Percentiles rank a stretch among this genome's conserved stretches.
Conservation (phyloP, 2,329 filamentous ascomycete genomes). For the Didymellaceae sp. region DNA sequence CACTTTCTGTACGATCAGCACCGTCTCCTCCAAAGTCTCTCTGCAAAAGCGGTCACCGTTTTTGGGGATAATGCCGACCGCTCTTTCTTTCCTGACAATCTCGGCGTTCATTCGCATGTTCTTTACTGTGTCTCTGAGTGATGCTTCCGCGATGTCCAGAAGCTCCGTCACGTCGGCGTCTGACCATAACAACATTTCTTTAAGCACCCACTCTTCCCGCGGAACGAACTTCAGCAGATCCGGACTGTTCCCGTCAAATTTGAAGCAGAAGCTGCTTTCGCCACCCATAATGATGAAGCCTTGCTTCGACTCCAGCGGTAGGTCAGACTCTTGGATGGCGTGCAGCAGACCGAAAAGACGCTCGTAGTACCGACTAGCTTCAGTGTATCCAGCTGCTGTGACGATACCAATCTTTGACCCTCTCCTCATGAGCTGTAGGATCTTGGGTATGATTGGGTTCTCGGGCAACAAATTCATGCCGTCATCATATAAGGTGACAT, state of each 20-base stretch:
- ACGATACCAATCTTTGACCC: conserved; percentile 92
- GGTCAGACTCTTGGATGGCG: conserved; percentile 69
- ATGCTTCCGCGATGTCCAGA: conserved; percentile 87
- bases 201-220: conserved; percentile 72
- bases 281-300: conserved; percentile 92
- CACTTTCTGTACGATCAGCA: conserved; percentile 90
- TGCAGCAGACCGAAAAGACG: conserved; percentile 87
- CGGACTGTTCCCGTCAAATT: conserved; percentile 69
- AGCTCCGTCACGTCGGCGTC: conserved; percentile 78
- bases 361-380: conserved; percentile 83
- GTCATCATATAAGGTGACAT: conserved; percentile 89
- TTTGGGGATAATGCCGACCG: conserved; percentile 61
- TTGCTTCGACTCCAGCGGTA: conserved; percentile 72
- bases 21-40: conserved; percentile 93
- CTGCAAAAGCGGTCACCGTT: conserved; percentile 74
- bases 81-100: conserved; percentile 84
- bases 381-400: conserved; percentile 93
- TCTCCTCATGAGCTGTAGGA: conserved; percentile 73
- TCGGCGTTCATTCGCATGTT: conserved; percentile 80
- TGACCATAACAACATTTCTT: conserved; percentile 79
- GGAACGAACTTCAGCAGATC: conserved; percentile 72
- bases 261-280: conserved; percentile 94
- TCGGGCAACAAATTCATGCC: conserved; percentile 77
- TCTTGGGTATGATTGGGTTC: conserved; percentile 76
- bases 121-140: conserved; percentile 79